A percentile compares a stretch with the other conserved stretches of the same genome.
Conservation (phyloP, 805 yeast species). For the Wickerhamomyces mucosus region DNA sequence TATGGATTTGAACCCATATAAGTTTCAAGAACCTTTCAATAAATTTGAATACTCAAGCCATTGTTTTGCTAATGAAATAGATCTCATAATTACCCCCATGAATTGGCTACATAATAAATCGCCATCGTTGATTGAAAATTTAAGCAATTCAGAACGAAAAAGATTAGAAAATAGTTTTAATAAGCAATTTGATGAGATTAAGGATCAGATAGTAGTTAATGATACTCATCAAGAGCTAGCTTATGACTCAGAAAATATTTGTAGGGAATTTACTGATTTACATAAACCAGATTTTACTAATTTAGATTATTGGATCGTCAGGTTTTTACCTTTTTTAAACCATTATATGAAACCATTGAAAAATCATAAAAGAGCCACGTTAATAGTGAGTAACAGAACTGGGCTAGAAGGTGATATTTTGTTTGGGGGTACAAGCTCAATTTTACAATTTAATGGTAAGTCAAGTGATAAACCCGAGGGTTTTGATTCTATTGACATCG, state of each 20-base stretch:
- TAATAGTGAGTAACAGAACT: conserved; percentile 58
- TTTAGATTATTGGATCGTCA: conserved; percentile 63
- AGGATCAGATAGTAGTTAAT: conserved; percentile 11
- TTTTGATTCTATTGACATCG: conserved; percentile 26
- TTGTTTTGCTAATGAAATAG: conserved; percentile 37
- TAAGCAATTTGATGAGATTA: conserved; percentile 10
- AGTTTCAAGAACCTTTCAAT: conserved; percentile 72
- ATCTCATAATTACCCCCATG: conserved; percentile 67
- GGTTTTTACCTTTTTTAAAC: conserved; percentile 55
- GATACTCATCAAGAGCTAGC: conserved; percentile 2
- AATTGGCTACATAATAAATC: conserved; percentile 69
- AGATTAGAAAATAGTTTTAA: conserved; percentile 5
- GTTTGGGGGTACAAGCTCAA: conserved; percentile 58
- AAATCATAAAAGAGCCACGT: conserved; percentile 19
- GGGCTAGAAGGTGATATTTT: conserved; percentile 67
- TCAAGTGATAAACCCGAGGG: conserved; percentile 12
- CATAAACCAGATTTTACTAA: conserved; percentile 37
- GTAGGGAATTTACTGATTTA: conserved; percentile 20
- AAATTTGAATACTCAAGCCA: conserved; percentile 60
- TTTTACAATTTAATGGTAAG: conserved; percentile 42
- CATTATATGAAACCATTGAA: conserved; percentile 16
- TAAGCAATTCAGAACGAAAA: conserved; percentile 9
- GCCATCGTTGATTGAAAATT: conserved; percentile 23
- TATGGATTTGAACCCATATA: conserved; percentile 87
- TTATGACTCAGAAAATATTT: conserved; percentile 6